Evolutionary conservation across 2,329 filamentous ascomycete genomes (phyloP).

Genomic region (Aspergillus fijiensis): DNA sequence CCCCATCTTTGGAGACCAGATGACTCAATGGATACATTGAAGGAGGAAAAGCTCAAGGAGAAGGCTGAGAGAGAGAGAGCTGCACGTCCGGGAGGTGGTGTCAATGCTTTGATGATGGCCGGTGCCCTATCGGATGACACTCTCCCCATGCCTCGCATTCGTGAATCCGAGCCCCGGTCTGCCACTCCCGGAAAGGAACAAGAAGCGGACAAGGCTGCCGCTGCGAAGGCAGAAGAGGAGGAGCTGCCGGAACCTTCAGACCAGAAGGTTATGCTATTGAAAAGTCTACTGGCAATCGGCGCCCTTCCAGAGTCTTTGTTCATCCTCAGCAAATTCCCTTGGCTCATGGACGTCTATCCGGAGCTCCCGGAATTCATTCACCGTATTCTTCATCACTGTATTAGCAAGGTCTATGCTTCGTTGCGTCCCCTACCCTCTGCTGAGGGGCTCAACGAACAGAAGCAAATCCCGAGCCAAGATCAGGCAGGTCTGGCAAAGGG

Average conservation of each 20-base stretch:
- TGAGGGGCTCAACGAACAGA: constrained; percentile 48
- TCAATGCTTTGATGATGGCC: constrained; percentile 84
- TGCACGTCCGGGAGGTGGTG: constrained; percentile 66
- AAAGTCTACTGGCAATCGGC: constrained; percentile 83
- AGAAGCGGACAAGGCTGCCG: constrained; percentile 43
- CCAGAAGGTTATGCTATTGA: constrained; percentile 82
- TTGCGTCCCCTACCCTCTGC: constrained; percentile 49
- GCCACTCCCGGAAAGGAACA: constrained; percentile 56
- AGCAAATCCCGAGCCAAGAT: constrained; percentile 57
- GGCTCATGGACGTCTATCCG: constrained; percentile 81
- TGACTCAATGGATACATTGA: constrained; percentile 74
- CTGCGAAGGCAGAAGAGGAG: constrained; percentile 45
- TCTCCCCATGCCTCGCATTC: constrained; percentile 47
- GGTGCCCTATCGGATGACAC: constrained; percentile 85
- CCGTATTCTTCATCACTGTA: constrained; percentile 77
- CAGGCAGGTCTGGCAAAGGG: constrained; percentile 69
- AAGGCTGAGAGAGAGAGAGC: constrained; percentile 74
- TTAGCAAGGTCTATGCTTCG: constrained; percentile 70
- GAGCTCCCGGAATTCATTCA: constrained; percentile 80
- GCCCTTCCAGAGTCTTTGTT: constrained; percentile 91
- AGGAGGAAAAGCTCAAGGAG: constrained; percentile 68
- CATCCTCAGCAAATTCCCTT: constrained; percentile 87
- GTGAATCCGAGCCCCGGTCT: constrained; percentile 55
- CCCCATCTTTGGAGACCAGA: constrained; percentile 87
- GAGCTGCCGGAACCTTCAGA: constrained; percentile 72